Conservation (phyloP, 2,329 filamentous ascomycete genomes). For the Ascochyta rabiei region DNA sequence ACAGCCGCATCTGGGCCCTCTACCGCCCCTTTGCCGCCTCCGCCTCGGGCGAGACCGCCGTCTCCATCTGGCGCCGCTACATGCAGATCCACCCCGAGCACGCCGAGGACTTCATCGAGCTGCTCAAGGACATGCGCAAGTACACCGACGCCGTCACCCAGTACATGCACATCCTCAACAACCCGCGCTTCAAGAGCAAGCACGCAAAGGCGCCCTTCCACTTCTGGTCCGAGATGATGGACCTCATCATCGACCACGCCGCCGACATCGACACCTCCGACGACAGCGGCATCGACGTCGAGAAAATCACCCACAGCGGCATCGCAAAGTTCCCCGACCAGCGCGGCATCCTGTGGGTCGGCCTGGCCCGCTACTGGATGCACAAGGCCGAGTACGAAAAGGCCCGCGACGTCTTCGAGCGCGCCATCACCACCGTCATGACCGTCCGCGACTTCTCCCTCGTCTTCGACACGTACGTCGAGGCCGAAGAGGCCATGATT, state of each 20-base stretch:
- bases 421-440: conserved; percentile 97
- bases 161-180: conserved; percentile 92
- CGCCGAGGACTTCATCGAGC: conserved; percentile 91
- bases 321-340: conserved; percentile 92
- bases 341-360: conserved; percentile 91
- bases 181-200: conserved; percentile 88
- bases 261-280: conserved; percentile 81
- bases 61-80: conserved; percentile 93
- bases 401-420: conserved; percentile 91
- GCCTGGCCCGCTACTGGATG: conserved; percentile 95
- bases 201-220: conserved; percentile 94
- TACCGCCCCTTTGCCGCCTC: conserved; percentile 92
- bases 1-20: conserved; percentile 92
- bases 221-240: conserved; percentile 97
- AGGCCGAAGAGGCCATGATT: conserved; percentile 97
- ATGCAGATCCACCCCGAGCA: conserved; percentile 98
- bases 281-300: conserved; percentile 85
- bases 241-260: conserved; percentile 88
- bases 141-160: conserved; percentile 91
- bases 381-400: conserved; percentile 90
- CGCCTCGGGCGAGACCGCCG: conserved; percentile 84
- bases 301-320: conserved; percentile 89
- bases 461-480: conserved; percentile 93
- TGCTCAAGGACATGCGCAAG: conserved; percentile 78
- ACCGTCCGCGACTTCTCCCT: conserved; percentile 97